Conservation (phyloP, 208 protist genomes). For the Tritrichomonas musculus region DNA sequence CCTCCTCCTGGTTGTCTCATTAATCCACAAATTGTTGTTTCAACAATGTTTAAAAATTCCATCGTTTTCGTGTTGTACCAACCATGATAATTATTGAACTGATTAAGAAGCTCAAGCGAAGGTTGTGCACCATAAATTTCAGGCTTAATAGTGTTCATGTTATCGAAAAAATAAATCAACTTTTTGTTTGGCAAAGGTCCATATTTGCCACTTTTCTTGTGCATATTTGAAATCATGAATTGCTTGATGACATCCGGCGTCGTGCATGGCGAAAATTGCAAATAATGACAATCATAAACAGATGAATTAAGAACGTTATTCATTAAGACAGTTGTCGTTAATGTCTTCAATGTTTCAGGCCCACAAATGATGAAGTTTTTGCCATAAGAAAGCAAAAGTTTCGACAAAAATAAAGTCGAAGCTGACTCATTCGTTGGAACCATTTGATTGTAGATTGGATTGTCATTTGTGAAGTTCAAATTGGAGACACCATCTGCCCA, state of each 20-base stretch:
- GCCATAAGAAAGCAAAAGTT: not conserved
- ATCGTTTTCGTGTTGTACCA: conserved; percentile 88
- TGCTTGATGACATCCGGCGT: not conserved
- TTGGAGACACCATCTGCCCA: not conserved
- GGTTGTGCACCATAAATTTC: conserved; percentile 88
- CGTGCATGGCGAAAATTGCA: conserved; percentile 87
- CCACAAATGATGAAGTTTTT: not conserved
- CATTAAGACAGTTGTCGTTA: not conserved
- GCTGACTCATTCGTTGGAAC: not conserved
- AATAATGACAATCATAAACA: conserved; percentile 62
- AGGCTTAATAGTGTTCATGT: conserved; percentile 88
- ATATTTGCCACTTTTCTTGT: not conserved
- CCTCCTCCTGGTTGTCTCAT: conserved; percentile 85
- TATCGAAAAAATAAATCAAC: conserved; percentile 85
- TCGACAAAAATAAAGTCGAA: not conserved
- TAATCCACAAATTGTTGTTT: conserved; percentile 78
- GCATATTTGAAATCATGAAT: not conserved
- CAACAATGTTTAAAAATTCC: conserved; percentile 77
- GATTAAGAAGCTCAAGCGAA: conserved; percentile 87
- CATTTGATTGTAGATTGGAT: not conserved
- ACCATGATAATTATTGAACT: conserved; percentile 83
- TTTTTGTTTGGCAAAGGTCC: conserved; percentile 59
- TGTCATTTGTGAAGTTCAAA: not conserved
- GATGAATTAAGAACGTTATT: not conserved
- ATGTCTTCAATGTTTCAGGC: not conserved